These are phyloP conservation scores for Tricholoma hemisulphureum DNA, from an alignment of 768 basidiomycete species.

Conservation along the genomic window DNA sequence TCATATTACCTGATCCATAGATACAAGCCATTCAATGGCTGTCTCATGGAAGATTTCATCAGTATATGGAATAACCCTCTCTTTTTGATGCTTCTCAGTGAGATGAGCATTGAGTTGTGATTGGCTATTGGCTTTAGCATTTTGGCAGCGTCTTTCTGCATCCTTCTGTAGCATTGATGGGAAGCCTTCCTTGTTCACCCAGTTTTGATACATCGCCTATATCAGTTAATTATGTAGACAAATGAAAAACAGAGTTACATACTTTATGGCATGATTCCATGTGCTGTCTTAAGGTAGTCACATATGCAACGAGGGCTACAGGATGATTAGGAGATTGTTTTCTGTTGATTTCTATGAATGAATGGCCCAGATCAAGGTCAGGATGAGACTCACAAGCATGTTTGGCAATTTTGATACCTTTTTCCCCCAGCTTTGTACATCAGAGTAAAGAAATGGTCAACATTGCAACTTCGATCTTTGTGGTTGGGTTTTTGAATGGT, in stretches of 20 bases:
- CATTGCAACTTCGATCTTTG: background rate
- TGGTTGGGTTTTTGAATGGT: background rate
- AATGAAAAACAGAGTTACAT: too few species aligned
- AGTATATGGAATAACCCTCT: conserved; percentile 22
- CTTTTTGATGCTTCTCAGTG: conserved; percentile 9
- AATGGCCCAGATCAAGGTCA: background rate
- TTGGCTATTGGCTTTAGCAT: background rate
- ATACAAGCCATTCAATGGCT: too few species aligned
- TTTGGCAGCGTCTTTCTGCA: conserved; percentile 6
- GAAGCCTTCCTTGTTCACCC: conserved; percentile 13
- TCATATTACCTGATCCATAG: too few species aligned
- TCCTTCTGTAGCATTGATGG: conserved; percentile 20
- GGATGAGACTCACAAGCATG: background rate
- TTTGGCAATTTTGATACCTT: background rate
- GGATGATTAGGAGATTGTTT: background rate
- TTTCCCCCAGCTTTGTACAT: background rate
- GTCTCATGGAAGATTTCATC: too few species aligned
- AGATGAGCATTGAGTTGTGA: conserved; percentile 1
- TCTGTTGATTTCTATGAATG: background rate
- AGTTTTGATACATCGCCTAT: conserved; percentile 4
- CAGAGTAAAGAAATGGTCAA: background rate
- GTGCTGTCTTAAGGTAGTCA: background rate
- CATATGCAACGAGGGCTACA: background rate
- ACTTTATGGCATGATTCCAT: background rate
- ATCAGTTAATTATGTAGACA: too few species aligned